phyloP scores from a whole-genome alignment of 2,329 filamentous ascomycete genomes.

The Bipolaris zeicola region DNA sequence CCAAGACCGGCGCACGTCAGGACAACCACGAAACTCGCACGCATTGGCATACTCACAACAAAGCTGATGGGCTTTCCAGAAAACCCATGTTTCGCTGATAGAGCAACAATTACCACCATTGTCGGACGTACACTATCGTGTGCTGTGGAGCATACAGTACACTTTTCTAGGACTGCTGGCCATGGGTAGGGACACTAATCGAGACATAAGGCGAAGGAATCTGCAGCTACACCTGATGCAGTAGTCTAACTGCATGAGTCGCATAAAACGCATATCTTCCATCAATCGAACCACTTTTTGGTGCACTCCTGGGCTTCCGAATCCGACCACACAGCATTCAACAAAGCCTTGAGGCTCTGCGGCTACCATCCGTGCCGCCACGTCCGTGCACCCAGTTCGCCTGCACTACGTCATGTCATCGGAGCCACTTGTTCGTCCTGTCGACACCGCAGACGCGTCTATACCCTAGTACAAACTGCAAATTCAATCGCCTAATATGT shows the following conservation, averaged over 20 bases:
- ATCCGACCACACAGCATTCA: constrained; percentile 1
- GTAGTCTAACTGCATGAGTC: neutral
- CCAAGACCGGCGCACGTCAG: constrained; percentile 26
- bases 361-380: constrained; percentile 2
- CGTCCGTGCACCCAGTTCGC: constrained; percentile 3
- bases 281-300: neutral
- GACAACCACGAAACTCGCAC: neutral
- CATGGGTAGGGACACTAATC: neutral
- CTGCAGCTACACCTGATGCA: neutral
- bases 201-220: constrained; percentile 5
- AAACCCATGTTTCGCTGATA: neutral
- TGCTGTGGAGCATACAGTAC: neutral
- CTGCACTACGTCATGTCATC: constrained; percentile 5
- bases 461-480: constrained; percentile 1
- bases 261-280: neutral
- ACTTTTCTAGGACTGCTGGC: neutral
- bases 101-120: neutral
- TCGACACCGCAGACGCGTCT: constrained; percentile 7
- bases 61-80: neutral
- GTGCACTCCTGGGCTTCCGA: neutral
- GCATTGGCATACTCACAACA: neutral
- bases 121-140: neutral
- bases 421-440: constrained; percentile 11
- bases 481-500: neutral
- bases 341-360: constrained; percentile 14